Conservation (phyloP, 768 basidiomycete genomes). For the Xerocomellus amylosporus region DNA sequence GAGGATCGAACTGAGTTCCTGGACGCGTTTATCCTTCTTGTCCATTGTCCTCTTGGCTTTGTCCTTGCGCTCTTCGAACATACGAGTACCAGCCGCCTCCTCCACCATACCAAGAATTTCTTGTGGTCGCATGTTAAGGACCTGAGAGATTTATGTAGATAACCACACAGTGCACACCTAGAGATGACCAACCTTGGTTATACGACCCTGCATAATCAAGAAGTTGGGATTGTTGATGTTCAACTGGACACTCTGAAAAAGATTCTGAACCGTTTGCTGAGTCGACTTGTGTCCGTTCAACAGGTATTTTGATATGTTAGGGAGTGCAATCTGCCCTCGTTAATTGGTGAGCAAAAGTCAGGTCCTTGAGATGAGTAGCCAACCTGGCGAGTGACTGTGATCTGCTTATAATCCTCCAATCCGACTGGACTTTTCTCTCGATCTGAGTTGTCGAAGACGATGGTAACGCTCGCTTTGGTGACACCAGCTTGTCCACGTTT, state of each 20-base stretch:
- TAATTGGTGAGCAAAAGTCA: neutral
- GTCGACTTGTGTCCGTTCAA: conserved; percentile 93
- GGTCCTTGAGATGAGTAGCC: conserved; percentile 16
- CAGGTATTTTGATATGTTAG: conserved; percentile 92
- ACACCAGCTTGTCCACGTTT: conserved; percentile 98
- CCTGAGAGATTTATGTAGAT: conserved; percentile 32
- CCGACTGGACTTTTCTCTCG: conserved; percentile 79
- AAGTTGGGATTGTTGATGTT: conserved; percentile 99
- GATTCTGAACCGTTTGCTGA: conserved; percentile 79
- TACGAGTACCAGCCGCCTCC: conserved; percentile 96
- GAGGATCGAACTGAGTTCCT: conserved; percentile 79
- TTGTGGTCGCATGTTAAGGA: conserved; percentile 96
- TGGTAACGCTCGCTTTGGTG: conserved; percentile 95
- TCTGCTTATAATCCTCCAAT: conserved; percentile 75
- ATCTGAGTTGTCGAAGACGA: conserved; percentile 98
- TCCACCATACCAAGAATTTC: conserved; percentile 99
- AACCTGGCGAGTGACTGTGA: conserved; percentile 96
- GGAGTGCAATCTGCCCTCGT: conserved; percentile 76
- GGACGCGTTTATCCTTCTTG: conserved; percentile 95
- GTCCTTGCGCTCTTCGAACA: conserved; percentile 99
- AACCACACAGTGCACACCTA: neutral
- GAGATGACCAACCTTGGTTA: conserved; percentile 73
- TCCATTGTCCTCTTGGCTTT: conserved; percentile 94
- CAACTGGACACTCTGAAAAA: conserved; percentile 95
- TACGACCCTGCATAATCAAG: conserved; percentile 99